A percentile compares a stretch with the other conserved stretches of the same genome.
Evolutionary conservation across 805 yeast genomes (phyloP).

Genomic region (Metschnikowia hibisci): DNA sequence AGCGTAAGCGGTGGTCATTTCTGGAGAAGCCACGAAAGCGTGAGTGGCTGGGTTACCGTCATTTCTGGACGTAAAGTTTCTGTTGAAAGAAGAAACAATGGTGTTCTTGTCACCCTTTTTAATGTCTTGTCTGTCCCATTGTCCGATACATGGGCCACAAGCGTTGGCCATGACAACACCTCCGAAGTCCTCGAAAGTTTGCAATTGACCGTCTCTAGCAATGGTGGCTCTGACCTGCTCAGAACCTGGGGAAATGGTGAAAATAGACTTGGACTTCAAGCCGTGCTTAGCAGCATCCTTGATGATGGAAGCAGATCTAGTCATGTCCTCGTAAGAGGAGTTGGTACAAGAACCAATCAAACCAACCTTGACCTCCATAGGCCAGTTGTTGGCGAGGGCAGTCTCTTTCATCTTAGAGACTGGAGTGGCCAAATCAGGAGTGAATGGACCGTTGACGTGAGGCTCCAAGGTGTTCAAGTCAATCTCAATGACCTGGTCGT

Average conservation of each 20-base stretch:
- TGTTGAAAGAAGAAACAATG: conserved; percentile 94
- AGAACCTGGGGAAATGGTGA: conserved; percentile 95
- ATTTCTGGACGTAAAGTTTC: conserved; percentile 96
- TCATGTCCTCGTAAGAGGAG: conserved; percentile 97
- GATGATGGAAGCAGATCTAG: conserved; percentile 91
- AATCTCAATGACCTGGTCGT: conserved; percentile 89
- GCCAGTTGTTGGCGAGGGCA: conserved; percentile 87
- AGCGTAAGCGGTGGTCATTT: conserved; percentile 91
- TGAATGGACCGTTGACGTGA: conserved; percentile 95
- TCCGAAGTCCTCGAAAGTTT: conserved; percentile 85
- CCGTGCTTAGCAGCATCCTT: conserved; percentile 89
- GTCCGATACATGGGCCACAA: conserved; percentile 99
- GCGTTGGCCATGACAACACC: conserved; percentile 96
- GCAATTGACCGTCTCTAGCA: conserved; percentile 90
- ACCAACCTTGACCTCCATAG: conserved; percentile 87
- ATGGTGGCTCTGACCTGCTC: conserved; percentile 98
- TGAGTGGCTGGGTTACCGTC: conserved; percentile 98
- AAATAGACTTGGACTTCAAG: conserved; percentile 84
- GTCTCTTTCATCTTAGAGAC: conserved; percentile 81
- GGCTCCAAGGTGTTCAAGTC: conserved; percentile 90
- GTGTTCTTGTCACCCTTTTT: conserved; percentile 95
- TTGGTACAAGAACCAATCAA: conserved; percentile 98
- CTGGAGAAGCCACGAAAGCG: conserved; percentile 97
- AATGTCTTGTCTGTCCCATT: conserved; percentile 95
- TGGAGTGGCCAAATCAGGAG: conserved; percentile 97